Evolutionary conservation across 192 early-diverging fungal genomes (phyloP).

Genomic region (Umbelopsis ramanniana): DNA sequence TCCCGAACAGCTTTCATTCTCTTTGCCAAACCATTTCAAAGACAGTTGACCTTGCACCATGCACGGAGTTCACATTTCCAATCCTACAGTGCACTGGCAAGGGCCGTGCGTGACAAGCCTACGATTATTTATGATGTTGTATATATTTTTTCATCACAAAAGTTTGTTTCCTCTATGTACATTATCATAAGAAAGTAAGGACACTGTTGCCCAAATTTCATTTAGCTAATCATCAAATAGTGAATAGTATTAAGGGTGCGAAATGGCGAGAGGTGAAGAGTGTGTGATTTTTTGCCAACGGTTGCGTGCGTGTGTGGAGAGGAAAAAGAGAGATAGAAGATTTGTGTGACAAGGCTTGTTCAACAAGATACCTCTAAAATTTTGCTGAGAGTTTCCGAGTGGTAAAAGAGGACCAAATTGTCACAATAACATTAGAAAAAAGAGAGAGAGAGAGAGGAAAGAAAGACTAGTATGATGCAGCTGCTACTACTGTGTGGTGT

Average conservation of each 20-base stretch:
- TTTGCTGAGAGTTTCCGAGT: background rate
- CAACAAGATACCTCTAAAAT: conserved; percentile 3
- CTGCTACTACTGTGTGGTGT: background rate
- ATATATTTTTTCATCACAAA: conserved; percentile 1
- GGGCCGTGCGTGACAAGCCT: conserved; percentile 16
- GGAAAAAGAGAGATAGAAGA: background rate
- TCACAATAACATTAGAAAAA: conserved; percentile 15
- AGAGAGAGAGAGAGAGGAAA: background rate
- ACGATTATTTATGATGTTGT: background rate
- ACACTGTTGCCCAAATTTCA: background rate
- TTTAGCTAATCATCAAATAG: background rate
- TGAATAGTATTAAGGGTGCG: background rate
- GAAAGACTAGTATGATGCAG: background rate
- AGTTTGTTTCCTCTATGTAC: background rate
- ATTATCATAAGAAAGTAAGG: conserved; percentile 18
- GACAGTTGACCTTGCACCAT: too few species aligned
- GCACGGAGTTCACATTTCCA: background rate
- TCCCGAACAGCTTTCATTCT: too few species aligned
- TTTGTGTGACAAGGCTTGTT: conserved; percentile 21
- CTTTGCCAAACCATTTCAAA: too few species aligned
- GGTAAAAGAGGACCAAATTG: conserved; percentile 12
- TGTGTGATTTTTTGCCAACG: background rate
- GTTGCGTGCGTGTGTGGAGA: background rate
- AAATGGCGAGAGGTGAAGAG: background rate
- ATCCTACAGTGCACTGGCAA: background rate